Conservation (phyloP, 805 yeast genomes). For the Candida germanica region DNA sequence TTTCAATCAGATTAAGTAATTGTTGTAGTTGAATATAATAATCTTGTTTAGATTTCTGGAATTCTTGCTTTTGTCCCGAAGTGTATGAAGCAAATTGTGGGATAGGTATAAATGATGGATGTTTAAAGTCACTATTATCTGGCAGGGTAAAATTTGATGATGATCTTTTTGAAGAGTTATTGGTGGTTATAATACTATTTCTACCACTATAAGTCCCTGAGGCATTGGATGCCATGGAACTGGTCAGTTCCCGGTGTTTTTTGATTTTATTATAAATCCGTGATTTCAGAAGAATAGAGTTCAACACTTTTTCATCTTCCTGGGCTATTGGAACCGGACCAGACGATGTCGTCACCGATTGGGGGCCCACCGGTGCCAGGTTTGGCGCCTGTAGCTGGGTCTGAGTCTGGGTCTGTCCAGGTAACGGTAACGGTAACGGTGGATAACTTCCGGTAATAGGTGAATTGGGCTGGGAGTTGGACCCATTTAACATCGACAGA, state of each 20-base stretch:
- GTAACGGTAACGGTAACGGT: no score
- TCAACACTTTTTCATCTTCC: constrained; percentile 11
- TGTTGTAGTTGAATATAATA: constrained; percentile 29
- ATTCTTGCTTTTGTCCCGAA: constrained; percentile 25
- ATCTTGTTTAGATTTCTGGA: constrained; percentile 29
- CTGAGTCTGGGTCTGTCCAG: background rate
- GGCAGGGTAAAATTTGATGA: constrained; percentile 8
- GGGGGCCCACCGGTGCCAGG: no score
- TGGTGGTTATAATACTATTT: constrained; percentile 18
- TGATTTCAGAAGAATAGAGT: constrained; percentile 25
- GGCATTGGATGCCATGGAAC: constrained; percentile 22
- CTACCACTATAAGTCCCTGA: constrained; percentile 20
- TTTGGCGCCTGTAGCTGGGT: background rate
- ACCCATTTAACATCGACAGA: constrained; percentile 14
- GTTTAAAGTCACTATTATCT: constrained; percentile 8
- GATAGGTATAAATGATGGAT: constrained; percentile 10
- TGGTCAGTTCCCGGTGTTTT: constrained; percentile 34
- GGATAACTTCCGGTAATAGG: background rate
- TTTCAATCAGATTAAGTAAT: constrained; percentile 13
- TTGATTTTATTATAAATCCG: constrained; percentile 34
- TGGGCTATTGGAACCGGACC: constrained; percentile 1
- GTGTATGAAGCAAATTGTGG: constrained; percentile 10
- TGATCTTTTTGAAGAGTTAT: constrained; percentile 16
- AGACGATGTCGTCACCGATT: background rate
- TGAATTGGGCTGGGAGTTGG: background rate